Evolutionary conservation across 164 flowering plant species (phyloP).

Genomic region (Liriodendron chinense): DNA sequence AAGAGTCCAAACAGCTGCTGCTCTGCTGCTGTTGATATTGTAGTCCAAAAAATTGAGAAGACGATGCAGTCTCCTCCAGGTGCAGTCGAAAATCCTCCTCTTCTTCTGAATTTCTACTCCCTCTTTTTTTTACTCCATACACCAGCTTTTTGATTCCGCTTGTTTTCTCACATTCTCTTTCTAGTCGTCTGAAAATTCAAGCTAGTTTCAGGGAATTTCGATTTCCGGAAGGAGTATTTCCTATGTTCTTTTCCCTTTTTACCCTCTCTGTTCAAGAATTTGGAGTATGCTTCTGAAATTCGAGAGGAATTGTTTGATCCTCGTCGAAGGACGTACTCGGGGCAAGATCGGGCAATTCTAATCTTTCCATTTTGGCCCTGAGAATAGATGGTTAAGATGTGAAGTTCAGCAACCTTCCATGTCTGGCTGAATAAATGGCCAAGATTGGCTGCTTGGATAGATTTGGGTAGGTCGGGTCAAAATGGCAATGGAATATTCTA

Average conservation of each 20-base stretch:
- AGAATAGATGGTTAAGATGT: not conserved
- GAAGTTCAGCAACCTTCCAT: not conserved
- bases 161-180: not conserved
- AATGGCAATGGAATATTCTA: no score
- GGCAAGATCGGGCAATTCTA: not conserved
- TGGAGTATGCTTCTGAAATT: not conserved
- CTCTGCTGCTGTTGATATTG: not conserved
- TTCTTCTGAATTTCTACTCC: not conserved
- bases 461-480: no score
- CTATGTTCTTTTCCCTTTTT: not conserved
- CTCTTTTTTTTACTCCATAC: not conserved
- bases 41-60: not conserved
- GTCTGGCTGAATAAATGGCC: no score
- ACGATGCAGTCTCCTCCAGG: not conserved
- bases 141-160: not conserved
- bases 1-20: not conserved
- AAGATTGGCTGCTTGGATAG: no score
- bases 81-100: not conserved
- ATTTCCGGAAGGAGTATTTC: no score
- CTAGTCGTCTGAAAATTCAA: not conserved
- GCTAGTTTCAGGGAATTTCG: not conserved
- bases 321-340: not conserved
- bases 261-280: not conserved
- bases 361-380: not conserved
- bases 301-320: not conserved